Base-by-base conservation (phyloP, 805 yeast species). In the Priceomyces castillae region DNA sequence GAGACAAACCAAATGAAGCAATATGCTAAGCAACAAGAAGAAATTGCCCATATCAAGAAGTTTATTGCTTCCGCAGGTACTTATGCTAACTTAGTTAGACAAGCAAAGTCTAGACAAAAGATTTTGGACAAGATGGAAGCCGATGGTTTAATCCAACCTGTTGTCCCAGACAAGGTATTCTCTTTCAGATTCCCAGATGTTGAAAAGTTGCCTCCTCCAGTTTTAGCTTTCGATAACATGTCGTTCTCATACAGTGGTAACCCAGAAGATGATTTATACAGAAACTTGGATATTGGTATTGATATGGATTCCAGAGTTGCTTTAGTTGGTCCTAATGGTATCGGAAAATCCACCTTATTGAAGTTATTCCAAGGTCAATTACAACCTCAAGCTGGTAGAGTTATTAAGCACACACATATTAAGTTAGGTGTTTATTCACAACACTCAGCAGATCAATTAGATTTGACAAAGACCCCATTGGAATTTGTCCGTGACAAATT, bases 61-160 rank as follows among this genome's bases (percentile, higher is more conserved):
- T 94, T 94, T 68, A 94, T 94, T 74, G 99, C 99, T 30, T 86
- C 96, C 56, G 99, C 99, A 45, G 99, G 99, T 90, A 94, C 99
- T 43, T 94, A 94, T 74, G 98, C 99, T 49, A 94, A 94, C 75
- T 78, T 94, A 76, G 99, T 94, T 46, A 89, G 87, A 69, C 99
- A 94, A 75, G 99, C 99, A 53, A 94, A 94, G 73, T 94, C 99
- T 26, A 88, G 98, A 76, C 99, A 94, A 80, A 94, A 94, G 84
- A 94, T 94, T 65, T 78, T 94, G 69, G 99, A 94, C 74, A 94
- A 94, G 84, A 94, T 94, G 99, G 99, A 94, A 76, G 98, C 99
- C 57, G 99, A 94, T 67, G 99, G 99, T 63, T 78, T 86, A 60
- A 86, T 94, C 61, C 87, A 87, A 73, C 84, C 95, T 42, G 99